Conservation (phyloP, 768 basidiomycete species). For the Austroboletus festivus region DNA sequence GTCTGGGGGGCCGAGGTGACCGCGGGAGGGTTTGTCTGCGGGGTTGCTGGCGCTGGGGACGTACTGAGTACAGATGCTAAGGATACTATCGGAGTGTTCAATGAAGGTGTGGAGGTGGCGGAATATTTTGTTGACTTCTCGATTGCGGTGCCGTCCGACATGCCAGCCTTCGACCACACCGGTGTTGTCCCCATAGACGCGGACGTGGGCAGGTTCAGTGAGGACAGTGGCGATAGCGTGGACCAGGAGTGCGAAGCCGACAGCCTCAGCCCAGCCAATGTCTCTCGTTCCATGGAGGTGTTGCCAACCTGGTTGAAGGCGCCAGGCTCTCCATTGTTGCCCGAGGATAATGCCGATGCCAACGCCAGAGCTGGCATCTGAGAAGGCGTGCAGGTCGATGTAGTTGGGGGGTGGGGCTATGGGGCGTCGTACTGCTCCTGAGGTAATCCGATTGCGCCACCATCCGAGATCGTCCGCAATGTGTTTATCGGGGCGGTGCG, state of each 20-base stretch:
- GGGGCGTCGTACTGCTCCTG: neutral
- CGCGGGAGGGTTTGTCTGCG: neutral
- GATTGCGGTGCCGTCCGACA: neutral
- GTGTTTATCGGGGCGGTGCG: constrained; percentile 1
- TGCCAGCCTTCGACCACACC: neutral
- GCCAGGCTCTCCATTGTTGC: neutral
- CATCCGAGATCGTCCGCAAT: neutral
- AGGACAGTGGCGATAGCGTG: neutral
- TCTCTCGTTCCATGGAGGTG: neutral
- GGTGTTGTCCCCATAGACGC: neutral
- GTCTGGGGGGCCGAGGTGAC: neutral
- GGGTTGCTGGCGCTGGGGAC: neutral
- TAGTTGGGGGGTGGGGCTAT: neutral
- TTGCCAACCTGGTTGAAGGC: neutral
- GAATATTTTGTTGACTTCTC: neutral
- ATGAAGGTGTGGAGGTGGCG: neutral
- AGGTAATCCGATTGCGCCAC: neutral
- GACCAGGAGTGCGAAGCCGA: neutral
- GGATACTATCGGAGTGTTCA: neutral
- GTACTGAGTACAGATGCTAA: neutral
- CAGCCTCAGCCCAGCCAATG: neutral
- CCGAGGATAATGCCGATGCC: constrained; percentile 1
- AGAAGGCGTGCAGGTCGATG: neutral
- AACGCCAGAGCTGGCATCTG: constrained; percentile 7
- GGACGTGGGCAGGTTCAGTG: neutral